These are phyloP conservation scores for Tulasnella sp. DNA, from an alignment of 768 basidiomycete species.

Conservation along the genomic window DNA sequence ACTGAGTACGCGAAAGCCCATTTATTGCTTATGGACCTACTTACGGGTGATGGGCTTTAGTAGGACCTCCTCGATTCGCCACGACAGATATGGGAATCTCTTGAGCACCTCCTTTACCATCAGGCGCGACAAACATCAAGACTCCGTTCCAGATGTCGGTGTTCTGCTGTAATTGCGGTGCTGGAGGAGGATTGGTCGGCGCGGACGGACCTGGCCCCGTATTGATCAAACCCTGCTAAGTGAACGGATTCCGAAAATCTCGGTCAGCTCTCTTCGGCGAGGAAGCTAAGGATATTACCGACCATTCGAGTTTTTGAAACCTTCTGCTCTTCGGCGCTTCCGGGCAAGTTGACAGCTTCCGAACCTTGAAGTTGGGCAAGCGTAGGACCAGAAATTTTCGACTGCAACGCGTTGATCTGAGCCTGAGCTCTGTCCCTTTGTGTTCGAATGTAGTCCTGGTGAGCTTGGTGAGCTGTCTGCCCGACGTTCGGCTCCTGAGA, in stretches of 20 bases:
- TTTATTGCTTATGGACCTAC: not conserved
- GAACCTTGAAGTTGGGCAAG: not conserved
- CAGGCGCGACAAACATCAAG: not conserved
- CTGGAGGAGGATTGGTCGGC: not conserved
- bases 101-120: not conserved
- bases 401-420: not conserved
- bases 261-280: not conserved
- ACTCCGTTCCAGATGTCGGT: constrained; percentile 13
- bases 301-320: constrained; percentile 3
- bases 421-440: not conserved
- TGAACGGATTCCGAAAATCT: not conserved
- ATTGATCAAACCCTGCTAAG: constrained; percentile 3
- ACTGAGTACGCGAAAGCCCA: not conserved
- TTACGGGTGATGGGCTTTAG: not conserved
- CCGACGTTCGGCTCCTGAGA: not conserved
- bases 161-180: constrained; percentile 10
- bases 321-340: constrained; percentile 15
- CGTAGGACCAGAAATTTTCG: not conserved
- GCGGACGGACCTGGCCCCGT: not conserved
- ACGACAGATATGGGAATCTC: not conserved
- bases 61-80: not conserved
- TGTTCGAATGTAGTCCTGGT: not conserved
- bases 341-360: not conserved
- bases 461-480: not conserved
- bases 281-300: not conserved